Evolutionary conservation across 148 eudicot species (phyloP).

Genomic region (Vaccinium macrocarpon): DNA sequence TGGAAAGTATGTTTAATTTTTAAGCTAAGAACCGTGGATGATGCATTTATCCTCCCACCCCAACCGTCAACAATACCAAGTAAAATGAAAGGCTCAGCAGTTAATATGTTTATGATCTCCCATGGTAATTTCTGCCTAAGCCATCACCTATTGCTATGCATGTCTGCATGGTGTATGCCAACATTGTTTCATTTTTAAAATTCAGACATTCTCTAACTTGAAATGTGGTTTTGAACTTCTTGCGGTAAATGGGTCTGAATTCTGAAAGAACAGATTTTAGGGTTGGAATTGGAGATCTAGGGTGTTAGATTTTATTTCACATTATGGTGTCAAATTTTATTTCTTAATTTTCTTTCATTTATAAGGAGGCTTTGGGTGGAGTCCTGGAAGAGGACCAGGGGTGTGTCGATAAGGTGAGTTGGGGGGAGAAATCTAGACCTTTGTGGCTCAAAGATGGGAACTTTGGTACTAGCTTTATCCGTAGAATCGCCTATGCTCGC

Average conservation of each 20-base stretch:
- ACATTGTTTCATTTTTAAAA: neutral
- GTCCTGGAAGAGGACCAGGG: no score
- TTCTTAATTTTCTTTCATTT: no score
- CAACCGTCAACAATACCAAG: neutral
- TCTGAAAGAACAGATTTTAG: neutral
- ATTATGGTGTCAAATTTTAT: no score
- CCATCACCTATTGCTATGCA: neutral
- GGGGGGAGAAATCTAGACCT: no score
- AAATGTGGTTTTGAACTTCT: constrained; percentile 1
- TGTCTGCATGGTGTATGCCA: neutral
- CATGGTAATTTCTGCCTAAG: neutral
- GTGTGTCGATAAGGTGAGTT: no score
- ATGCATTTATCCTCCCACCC: neutral
- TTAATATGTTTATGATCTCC: neutral
- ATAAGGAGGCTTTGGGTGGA: no score
- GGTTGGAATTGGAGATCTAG: no score
- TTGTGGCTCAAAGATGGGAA: no score
- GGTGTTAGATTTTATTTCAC: no score
- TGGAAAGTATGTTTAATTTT: neutral
- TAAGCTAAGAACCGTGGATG: neutral
- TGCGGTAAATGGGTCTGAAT: neutral
- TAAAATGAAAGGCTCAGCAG: neutral
- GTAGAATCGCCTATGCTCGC: no score
- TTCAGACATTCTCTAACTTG: neutral
- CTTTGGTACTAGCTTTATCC: no score